Base-by-base conservation (phyloP, 768 basidiomycete species). In the Lactifluus piperatus region DNA sequence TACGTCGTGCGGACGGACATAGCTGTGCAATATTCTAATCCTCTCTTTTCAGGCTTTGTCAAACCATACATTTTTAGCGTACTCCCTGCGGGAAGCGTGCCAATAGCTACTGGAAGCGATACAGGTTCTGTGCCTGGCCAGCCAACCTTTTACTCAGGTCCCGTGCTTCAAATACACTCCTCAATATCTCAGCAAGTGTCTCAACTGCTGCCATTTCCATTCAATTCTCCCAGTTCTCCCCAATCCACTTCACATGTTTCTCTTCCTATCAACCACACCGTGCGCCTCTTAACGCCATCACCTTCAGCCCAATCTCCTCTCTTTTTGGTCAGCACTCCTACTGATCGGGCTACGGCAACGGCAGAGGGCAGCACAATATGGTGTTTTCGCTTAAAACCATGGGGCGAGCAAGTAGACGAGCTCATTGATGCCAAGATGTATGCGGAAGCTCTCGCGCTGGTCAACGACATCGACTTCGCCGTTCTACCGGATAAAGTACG, bases 381-480 rank as follows among this genome's bases (percentile, higher is more conserved):
- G 92, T 75, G 77, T 30, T 74, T 94, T 50, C 63, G 67, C 8
- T 85, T 93, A 79, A 81, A 78, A 63, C 73, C 85, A 0, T 89
- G 92, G 86, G 77, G 81, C 6, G 81, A 84, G 22, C 91, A 95
- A 65, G 78, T 97, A 16, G 91, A 95, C 62, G 91, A 94, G 66
- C 77, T 95, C 20, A 83, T 94, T 3, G 70, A 75, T 32, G 76
- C 71, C 4, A 87, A 85, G 0, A 72, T 77, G 32, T 94, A 94
- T 68, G 74, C 77, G 0, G 88, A 95, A 66, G 94, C 91, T 0
- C 76, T 94, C n/a, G 79, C 85, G 2, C 73, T 95, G 7, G 74
- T 95, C 9, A 85, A 89, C 51, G 82, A 75, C 0, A 71, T 92
- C 4, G 88, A 91, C 64, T 75, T 77, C 39, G 70, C 74, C 11